Evolutionary conservation across 1,284 basidiomycete genomes (phyloP), one percentile per base, ranked within the genome.

Genomic region (Irpex sp.): DNA sequence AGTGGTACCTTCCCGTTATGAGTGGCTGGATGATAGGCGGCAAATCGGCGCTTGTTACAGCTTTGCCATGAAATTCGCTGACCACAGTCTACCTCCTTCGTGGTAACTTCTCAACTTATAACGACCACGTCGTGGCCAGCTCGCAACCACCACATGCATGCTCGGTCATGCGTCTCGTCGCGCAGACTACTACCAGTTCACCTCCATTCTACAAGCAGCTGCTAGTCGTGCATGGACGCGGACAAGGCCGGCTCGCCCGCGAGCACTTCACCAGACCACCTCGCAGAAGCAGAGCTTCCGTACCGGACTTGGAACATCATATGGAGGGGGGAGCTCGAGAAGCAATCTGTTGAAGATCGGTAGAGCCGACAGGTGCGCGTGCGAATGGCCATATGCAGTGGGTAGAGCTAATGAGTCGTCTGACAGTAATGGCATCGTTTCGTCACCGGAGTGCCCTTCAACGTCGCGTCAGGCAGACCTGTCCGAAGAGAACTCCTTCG

Each of bases 211-310:
- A 3, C 81, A 81, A 64, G 74, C 75, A 46, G 84, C 84, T 66
- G 84, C 84, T 50, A 76, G 76, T 65, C 79, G 78, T 60, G 84
- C 84, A 58, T 86, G 84, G 83, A 46, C 55, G 37, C 63, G 63
- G 63, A 68, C 74, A 61, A 71, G 66, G 66, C 72, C 72, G 54
- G 66, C 59, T 59, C 71, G 69, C 53, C 56, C 63, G 58, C 69
- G 68, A 60, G 65, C 57, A 58, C 64, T 67, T 65, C 68, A 70
- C 64, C 58, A 63, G 54, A 61, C 57, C 17, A 57, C 46, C 39
- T 39, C 56, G 19, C 47, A 26, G 13, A 11, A 33, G 17, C 58
- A 58, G 3, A 58, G 31, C 51, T 59, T 26, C 13, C 54, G 5
- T 17, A 13, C 9, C 39, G 19, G 21, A 26, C 2, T 57, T 53